Conservation (phyloP, 108 stramenopile species). For the Schizochytrium sp. region DNA sequence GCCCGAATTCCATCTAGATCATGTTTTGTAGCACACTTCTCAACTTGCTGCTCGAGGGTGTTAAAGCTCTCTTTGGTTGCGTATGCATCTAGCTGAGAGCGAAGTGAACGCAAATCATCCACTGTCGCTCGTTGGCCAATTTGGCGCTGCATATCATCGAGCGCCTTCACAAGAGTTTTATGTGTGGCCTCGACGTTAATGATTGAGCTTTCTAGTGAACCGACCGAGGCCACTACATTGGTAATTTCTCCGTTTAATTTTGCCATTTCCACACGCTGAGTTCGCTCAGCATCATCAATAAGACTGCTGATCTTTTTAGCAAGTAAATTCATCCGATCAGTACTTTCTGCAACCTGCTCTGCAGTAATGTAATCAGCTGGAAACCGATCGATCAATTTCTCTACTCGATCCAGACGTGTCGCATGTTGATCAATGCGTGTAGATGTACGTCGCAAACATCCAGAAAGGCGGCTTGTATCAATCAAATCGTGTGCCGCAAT, state of each 20-base stretch:
- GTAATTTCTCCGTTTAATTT: conserved; percentile 2
- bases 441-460: neutral
- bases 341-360: conserved; percentile 22
- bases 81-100: neutral
- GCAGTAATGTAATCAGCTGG: conserved; percentile 26
- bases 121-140: neutral
- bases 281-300: conserved; percentile 25
- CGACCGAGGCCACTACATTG: conserved; percentile 10
- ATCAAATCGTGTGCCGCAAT: conserved; percentile 12
- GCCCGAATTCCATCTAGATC: neutral
- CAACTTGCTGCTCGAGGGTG: neutral
- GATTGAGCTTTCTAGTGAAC: neutral
- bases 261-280: conserved; percentile 1
- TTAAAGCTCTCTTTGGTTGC: conserved; percentile 19
- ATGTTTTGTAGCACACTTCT: neutral
- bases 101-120: neutral
- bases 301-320: neutral
- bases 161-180: neutral
- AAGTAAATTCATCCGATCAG: conserved; percentile 16
- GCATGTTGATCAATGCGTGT: conserved; percentile 31
- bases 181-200: neutral
- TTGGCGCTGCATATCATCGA: conserved; percentile 35
- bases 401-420: conserved; percentile 2
- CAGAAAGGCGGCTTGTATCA: conserved; percentile 28
- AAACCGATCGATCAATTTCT: conserved; percentile 9